phyloP scores from a whole-genome alignment of 352 stramenopile species.

The Pythium scleroteichum region DNA sequence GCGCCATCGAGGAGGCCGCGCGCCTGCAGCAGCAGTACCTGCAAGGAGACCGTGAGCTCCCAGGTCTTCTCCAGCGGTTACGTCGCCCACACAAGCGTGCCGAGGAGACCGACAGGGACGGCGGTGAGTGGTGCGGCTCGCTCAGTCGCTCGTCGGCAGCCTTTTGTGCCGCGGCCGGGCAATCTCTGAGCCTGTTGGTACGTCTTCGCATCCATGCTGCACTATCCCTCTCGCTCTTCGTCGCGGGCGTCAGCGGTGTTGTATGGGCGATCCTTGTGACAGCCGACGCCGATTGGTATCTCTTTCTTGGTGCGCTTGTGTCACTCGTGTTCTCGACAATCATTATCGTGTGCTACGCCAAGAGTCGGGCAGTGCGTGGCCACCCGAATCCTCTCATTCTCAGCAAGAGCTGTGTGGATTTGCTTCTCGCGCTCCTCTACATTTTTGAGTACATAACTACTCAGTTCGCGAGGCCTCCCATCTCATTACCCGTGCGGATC shows the following conservation, averaged over 20 bases:
- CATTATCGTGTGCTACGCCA: constrained; percentile 70
- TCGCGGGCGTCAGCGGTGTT: constrained; percentile 12
- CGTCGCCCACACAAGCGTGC: constrained; percentile 9
- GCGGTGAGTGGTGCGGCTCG: neutral
- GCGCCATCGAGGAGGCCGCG: constrained; percentile 38
- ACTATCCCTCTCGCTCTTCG: constrained; percentile 16
- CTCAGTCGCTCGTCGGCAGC: neutral
- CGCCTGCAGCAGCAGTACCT: constrained; percentile 32
- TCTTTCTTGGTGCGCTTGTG: constrained; percentile 73
- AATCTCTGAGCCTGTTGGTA: neutral
- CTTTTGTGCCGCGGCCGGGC: neutral
- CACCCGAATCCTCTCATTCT: constrained; percentile 88
- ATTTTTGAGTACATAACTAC: constrained; percentile 76
- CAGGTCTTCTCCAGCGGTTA: constrained; percentile 6
- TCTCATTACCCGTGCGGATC: constrained; percentile 60
- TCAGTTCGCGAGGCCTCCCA: constrained; percentile 48
- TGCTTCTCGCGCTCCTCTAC: constrained; percentile 71
- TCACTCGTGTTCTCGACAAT: constrained; percentile 72
- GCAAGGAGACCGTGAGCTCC: constrained; percentile 17
- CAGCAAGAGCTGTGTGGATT: constrained; percentile 84
- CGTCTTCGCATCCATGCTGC: constrained; percentile 12
- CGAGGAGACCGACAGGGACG: neutral
- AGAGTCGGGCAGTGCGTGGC: constrained; percentile 51
- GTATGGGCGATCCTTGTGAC: constrained; percentile 24
- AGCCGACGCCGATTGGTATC: constrained; percentile 33